Conservation (phyloP, 371 early-diverging fungal genomes). For the Homolaphlyctis polyrhiza region DNA sequence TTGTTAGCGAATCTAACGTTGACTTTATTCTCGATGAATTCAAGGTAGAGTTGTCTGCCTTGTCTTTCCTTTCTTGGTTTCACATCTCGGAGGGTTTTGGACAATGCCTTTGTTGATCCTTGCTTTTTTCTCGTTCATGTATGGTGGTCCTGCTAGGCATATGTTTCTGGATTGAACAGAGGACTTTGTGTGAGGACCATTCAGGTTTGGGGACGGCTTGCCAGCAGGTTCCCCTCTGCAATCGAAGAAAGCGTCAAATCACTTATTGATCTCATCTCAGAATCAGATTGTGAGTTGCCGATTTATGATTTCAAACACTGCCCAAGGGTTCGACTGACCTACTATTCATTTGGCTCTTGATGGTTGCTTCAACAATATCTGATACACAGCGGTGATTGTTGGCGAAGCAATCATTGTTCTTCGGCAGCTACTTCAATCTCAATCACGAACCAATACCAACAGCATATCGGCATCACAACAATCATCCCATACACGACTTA, state of each 20-base stretch:
- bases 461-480: not conserved
- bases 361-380: no score
- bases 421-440: conserved; percentile 61
- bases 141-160: conserved; percentile 44
- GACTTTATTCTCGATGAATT: conserved; percentile 38
- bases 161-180: conserved; percentile 65
- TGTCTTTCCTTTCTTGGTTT: no score
- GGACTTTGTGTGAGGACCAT: conserved; percentile 67
- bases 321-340: not conserved
- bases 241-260: conserved; percentile 47
- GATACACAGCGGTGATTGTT: conserved; percentile 39
- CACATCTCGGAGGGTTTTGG: no score
- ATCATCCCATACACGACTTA: conserved; percentile 27
- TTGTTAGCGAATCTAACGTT: conserved; percentile 61
- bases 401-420: conserved; percentile 75
- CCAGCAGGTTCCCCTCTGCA: conserved; percentile 55
- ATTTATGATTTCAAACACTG: not conserved
- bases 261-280: conserved; percentile 62
- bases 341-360: no score
- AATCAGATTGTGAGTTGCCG: conserved; percentile 57
- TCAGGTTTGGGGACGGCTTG: conserved; percentile 65
- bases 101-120: not conserved
- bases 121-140: not conserved
- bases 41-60: conserved; percentile 21
- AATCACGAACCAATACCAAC: not conserved